Evolutionary conservation across 2,329 filamentous ascomycete species (phyloP).

Genomic region (Microdochium bolleyi): DNA sequence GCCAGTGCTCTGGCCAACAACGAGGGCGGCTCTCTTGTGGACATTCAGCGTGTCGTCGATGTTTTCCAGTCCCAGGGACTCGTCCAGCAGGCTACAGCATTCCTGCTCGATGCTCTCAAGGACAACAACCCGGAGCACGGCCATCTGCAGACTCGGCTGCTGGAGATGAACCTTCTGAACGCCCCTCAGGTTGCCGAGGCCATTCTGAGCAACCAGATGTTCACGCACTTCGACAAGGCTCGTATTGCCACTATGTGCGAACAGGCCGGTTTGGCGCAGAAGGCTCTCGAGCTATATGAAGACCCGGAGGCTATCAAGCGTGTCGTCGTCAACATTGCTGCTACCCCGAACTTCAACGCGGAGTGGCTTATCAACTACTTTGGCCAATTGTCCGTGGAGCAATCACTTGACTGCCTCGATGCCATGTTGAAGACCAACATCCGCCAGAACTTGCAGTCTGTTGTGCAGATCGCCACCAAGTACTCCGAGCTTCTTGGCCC

Average conservation of each 20-base stretch:
- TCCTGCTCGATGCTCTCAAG: constrained; percentile 90
- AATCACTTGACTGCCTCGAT: constrained; percentile 87
- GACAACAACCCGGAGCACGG: constrained; percentile 92
- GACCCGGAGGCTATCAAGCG: constrained; percentile 87
- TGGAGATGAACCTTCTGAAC: constrained; percentile 97
- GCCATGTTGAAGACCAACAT: constrained; percentile 97
- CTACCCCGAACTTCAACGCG: constrained; percentile 74
- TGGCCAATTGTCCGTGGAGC: constrained; percentile 87
- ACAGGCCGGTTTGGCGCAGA: constrained; percentile 78
- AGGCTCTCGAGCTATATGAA: constrained; percentile 90
- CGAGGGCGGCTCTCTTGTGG: constrained; percentile 78
- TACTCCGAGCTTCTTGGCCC: constrained; percentile 92
- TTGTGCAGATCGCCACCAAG: constrained; percentile 94
- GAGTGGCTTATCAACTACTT: constrained; percentile 94
- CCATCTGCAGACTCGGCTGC: constrained; percentile 82
- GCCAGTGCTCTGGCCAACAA: constrained; percentile 87
- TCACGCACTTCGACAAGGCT: constrained; percentile 89
- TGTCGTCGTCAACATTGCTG: constrained; percentile 73
- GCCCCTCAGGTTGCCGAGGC: constrained; percentile 97
- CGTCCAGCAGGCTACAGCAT: constrained; percentile 97
- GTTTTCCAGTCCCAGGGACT: constrained; percentile 98
- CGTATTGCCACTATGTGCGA: constrained; percentile 89
- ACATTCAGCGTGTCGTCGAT: constrained; percentile 90
- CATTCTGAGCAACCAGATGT: constrained; percentile 97
- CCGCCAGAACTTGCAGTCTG: constrained; percentile 89